phyloP scores from a whole-genome alignment of 2,329 filamentous ascomycete species.

The Tolypocladium cylindrosporum region DNA sequence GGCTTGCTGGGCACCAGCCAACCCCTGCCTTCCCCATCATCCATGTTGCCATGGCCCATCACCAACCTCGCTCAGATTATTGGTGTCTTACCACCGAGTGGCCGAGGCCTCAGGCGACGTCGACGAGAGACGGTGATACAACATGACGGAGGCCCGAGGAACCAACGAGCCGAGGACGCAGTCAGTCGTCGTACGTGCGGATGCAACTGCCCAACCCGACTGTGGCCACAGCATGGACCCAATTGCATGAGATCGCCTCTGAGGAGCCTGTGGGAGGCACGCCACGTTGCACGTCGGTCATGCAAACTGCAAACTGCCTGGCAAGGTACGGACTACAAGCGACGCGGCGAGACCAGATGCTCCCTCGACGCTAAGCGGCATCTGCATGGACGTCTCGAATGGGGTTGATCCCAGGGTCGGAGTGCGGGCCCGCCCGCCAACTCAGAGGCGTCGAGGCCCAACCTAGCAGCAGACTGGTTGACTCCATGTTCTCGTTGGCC shows the following conservation, averaged over 20 bases:
- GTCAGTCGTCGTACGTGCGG: not conserved
- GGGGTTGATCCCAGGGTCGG: constrained; percentile 2
- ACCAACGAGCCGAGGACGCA: not conserved
- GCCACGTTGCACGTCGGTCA: constrained; percentile 24
- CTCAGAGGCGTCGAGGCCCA: constrained; percentile 8
- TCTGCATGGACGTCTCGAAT: constrained; percentile 3
- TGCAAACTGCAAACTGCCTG: constrained; percentile 12
- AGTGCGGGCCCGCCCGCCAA: constrained; percentile 2
- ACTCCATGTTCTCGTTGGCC: constrained; percentile 1
- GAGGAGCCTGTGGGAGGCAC: constrained; percentile 10
- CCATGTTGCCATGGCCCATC: not conserved
- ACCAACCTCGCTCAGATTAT: not conserved
- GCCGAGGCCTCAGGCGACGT: not conserved
- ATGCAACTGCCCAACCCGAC: not conserved
- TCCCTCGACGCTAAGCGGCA: constrained; percentile 7
- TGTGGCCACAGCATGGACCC: not conserved
- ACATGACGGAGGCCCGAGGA: not conserved
- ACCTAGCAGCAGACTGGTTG: not conserved
- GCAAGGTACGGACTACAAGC: not conserved
- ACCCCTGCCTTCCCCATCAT: not conserved
- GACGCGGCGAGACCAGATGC: constrained; percentile 4
- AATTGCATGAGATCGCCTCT: not conserved
- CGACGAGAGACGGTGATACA: not conserved
- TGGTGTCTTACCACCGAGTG: not conserved
- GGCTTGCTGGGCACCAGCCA: not conserved